Base-by-base conservation (phyloP, 495 filamentous ascomycete species). In the Podospora bellae-mahoneyi region DNA sequence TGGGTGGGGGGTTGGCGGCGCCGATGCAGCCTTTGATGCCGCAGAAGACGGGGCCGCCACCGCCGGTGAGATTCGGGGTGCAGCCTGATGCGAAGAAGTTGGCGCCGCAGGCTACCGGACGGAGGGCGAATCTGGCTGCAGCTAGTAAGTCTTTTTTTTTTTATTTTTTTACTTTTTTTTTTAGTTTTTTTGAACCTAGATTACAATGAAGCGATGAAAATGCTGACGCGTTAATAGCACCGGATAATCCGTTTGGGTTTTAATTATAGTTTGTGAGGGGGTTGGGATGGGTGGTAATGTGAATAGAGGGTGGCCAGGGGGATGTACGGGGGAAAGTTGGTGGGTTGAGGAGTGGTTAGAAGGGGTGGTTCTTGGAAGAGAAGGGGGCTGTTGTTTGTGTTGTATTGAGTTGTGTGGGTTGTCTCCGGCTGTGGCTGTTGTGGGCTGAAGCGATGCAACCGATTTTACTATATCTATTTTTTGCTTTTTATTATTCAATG, bases 11-110 rank as follows among this genome's bases (percentile, higher is more conserved):
- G 10, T 48, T 69, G 34, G 48, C 66, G 62, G 65, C 70, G 26
- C 73, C 66, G 19, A 65, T 75, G 64, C 78, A 80, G 68, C 75
- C 88, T 80, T 80, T 99, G 66, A 78, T 88, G 60, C 89, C 95
- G 39, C 95, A 99, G 78, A 90, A 93, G 83, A 99, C 95, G 2
- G 95, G 95, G 0, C 96, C 95, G n/a, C 81, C 95, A 39, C 95
- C 95, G 34, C 88, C 93, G 19, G 87, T 99, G 20, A 84, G 93
- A 69, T 99, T 99, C 73, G 95, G 95, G 26, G 90, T 97, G 59
- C 81, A 84, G 70, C 79, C 79, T 20, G 88, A 87, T 48, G 81
- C 81, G 10, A 92, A 92, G 78, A 94, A 92, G 76, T 80, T 98
- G 73, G 85, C 87, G 68, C 91, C 94, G 34, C 95, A 99, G 82